Evolutionary conservation across 2,329 filamentous ascomycete genomes (phyloP).

Genomic region (Colletotrichum horii): DNA sequence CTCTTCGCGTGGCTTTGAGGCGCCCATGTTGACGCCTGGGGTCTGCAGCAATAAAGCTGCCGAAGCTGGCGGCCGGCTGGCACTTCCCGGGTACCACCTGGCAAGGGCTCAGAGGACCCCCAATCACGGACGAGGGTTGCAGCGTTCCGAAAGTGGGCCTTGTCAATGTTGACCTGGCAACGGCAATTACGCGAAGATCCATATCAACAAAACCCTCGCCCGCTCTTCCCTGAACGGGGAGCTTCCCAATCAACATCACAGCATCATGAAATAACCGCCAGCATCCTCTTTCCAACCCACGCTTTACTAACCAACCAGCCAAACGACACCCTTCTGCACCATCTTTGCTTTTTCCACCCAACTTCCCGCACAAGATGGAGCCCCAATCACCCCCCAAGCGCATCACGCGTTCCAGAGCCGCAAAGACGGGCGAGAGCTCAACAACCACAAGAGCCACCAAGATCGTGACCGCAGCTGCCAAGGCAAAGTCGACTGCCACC

Average conservation of each 20-base stretch:
- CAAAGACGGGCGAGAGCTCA: slow-evolving; percentile 42
- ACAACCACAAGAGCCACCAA: slow-evolving; percentile 43
- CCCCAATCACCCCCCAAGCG: slow-evolving; percentile 62
- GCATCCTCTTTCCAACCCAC: neutral
- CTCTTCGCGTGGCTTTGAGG: neutral
- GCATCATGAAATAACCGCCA: slow-evolving; percentile 11
- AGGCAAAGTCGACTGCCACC: slow-evolving; percentile 44
- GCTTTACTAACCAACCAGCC: slow-evolving; percentile 16
- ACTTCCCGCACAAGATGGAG: slow-evolving; percentile 46
- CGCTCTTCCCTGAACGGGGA: slow-evolving; percentile 3
- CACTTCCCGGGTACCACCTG: neutral
- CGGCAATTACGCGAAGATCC: slow-evolving; percentile 20
- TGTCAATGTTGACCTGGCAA: slow-evolving; percentile 13
- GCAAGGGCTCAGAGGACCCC: neutral
- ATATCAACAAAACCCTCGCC: slow-evolving; percentile 23
- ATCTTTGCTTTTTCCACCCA: neutral
- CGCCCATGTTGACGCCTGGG: neutral
- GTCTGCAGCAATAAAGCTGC: neutral
- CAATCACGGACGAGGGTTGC: slow-evolving; percentile 5
- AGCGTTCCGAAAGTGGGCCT: slow-evolving; percentile 7
- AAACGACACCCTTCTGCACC: neutral
- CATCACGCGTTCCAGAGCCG: slow-evolving; percentile 57
- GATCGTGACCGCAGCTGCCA: slow-evolving; percentile 54
- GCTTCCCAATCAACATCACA: neutral
- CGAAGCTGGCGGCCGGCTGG: neutral